Percentiles rank a stretch among this genome's conserved stretches.
These are phyloP conservation scores for Candida boleticola DNA, from an alignment of 805 yeast genomes.

Conservation along the genomic window DNA sequence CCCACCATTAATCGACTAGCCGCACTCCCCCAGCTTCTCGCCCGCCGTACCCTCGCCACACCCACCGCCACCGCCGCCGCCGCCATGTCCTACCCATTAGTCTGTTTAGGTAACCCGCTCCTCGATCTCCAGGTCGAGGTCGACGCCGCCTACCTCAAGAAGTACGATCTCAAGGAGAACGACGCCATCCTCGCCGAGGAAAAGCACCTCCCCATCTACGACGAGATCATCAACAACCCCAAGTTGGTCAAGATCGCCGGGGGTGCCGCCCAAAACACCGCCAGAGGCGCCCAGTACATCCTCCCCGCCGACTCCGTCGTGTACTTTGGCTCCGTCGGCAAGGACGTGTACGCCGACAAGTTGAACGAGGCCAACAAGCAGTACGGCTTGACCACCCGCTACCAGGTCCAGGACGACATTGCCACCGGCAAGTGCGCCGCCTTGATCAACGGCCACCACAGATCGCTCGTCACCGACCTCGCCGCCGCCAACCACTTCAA, in stretches of 20 bases:
- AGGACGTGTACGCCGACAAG: constrained; percentile 81
- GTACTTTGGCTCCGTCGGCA: constrained; percentile 95
- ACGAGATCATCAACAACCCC: constrained; percentile 63
- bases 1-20: neutral
- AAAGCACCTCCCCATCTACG: constrained; percentile 81
- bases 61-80: no score
- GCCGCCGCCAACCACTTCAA: constrained; percentile 98
- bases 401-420: constrained; percentile 71
- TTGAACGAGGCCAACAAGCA: constrained; percentile 77
- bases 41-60: neutral
- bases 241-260: constrained; percentile 84
- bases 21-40: neutral
- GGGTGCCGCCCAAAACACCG: constrained; percentile 99
- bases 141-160: constrained; percentile 62
- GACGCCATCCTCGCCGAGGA: constrained; percentile 91
- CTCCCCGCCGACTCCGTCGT: constrained; percentile 80
- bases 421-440: constrained; percentile 99
- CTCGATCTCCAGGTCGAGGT: constrained; percentile 83
- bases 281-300: constrained; percentile 95
- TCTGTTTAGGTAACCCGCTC: constrained; percentile 91
- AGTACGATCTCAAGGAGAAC: constrained; percentile 82
- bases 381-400: constrained; percentile 86
- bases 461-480: constrained; percentile 93
- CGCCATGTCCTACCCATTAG: constrained; percentile 61
- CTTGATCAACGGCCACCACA: constrained; percentile 78